These are phyloP conservation scores for Bromus sterilis DNA, from an alignment of 176 grass and related monocot species.

Conservation along the genomic window DNA sequence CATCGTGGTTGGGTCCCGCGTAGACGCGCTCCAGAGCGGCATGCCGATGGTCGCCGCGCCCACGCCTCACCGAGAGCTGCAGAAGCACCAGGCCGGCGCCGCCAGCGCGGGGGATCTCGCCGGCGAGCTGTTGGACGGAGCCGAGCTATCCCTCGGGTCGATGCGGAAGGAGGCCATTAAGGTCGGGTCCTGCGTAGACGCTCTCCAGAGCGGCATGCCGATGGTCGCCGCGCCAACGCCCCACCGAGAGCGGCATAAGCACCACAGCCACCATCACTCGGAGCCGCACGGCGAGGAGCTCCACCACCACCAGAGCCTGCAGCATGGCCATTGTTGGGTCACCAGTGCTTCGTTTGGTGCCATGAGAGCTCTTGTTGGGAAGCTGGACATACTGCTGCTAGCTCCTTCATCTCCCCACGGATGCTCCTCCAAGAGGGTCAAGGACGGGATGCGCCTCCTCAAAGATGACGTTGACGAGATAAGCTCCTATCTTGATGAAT, in stretches of 20 bases:
- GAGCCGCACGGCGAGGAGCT: conserved; percentile 10
- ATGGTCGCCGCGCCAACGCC: conserved; percentile 9
- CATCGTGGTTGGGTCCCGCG: conserved; percentile 68
- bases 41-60: conserved; percentile 15
- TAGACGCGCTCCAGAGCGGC: conserved; percentile 69
- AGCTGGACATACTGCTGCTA: neutral
- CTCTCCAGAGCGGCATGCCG: conserved; percentile 50
- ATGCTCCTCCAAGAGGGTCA: neutral
- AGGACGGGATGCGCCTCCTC: neutral
- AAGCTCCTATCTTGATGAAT: neutral
- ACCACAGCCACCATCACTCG: conserved; percentile 1
- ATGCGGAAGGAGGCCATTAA: conserved; percentile 89
- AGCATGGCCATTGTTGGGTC: too few species aligned
- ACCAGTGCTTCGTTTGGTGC: too few species aligned
- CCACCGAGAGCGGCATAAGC: conserved; percentile 15
- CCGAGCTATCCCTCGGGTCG: conserved; percentile 42
- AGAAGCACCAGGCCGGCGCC: neutral
- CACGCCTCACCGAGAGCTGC: conserved; percentile 18
- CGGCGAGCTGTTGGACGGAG: neutral
- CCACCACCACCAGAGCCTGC: conserved; percentile 8
- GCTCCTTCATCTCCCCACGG: too few species aligned
- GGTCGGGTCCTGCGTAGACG: conserved; percentile 74
- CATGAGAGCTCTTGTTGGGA: too few species aligned
- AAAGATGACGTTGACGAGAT: neutral
- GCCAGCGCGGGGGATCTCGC: too few species aligned